These are phyloP conservation scores for Boletus bicolor DNA, from an alignment of 768 basidiomycete species.

Conservation along the genomic window DNA sequence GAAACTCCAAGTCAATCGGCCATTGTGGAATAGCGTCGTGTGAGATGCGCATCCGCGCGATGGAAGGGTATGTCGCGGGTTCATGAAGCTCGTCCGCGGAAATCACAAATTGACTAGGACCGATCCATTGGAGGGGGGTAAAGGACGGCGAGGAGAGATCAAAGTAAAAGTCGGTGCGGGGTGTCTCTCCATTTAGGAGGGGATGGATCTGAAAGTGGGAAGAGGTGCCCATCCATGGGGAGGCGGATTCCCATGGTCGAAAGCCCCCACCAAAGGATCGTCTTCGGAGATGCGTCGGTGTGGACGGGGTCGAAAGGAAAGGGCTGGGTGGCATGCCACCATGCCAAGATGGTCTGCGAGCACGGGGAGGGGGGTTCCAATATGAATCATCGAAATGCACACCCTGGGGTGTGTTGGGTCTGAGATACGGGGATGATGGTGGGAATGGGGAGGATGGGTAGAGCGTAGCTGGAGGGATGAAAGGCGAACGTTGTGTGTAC, in stretches of 20 bases:
- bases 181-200: constrained; percentile 48
- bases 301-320: constrained; percentile 19
- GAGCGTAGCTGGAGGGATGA: constrained; percentile 39
- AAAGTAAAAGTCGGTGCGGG: constrained; percentile 47
- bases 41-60: constrained; percentile 52
- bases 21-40: constrained; percentile 58
- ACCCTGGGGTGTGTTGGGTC: constrained; percentile 30
- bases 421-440: constrained; percentile 27
- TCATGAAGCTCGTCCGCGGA: constrained; percentile 45
- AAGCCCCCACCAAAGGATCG: constrained; percentile 29
- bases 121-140: constrained; percentile 40
- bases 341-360: constrained; percentile 46
- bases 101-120: constrained; percentile 40
- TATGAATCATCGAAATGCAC: constrained; percentile 20
- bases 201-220: constrained; percentile 30
- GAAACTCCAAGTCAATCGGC: constrained; percentile 53
- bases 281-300: constrained; percentile 16
- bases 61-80: constrained; percentile 54
- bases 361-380: constrained; percentile 27
- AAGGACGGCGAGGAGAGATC: constrained; percentile 52
- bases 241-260: constrained; percentile 20
- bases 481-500: constrained; percentile 40
- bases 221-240: constrained; percentile 24
- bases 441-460: constrained; percentile 37
- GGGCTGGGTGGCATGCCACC: constrained; percentile 28